Conservation (phyloP, 441 rosid species). For the Euphorbia schlechtendalii region DNA sequence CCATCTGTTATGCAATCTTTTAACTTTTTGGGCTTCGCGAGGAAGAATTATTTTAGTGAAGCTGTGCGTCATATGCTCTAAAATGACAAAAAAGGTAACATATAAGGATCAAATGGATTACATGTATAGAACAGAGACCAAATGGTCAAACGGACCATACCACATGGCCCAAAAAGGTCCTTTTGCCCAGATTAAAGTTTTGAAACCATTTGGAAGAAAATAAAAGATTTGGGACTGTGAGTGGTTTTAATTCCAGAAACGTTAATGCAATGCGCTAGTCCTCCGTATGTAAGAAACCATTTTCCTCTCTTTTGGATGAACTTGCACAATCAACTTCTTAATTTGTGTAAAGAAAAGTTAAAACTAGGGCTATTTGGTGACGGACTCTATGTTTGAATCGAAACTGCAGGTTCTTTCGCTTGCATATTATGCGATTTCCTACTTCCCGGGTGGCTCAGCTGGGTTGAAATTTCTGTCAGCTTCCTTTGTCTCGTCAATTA, state of each 20-base stretch:
- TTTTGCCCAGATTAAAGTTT: too few species aligned
- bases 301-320: neutral
- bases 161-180: too few species aligned
- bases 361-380: neutral
- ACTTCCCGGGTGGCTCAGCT: conserved; percentile 64
- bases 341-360: neutral
- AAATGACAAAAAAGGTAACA: too few species aligned
- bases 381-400: neutral
- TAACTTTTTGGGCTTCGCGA: too few species aligned
- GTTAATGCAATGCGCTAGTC: neutral
- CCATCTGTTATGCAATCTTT: too few species aligned
- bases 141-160: too few species aligned
- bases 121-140: too few species aligned
- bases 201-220: too few species aligned
- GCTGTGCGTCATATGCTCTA: too few species aligned
- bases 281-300: neutral
- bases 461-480: conserved; percentile 54
- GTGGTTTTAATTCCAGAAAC: neutral
- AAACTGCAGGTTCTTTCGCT: conserved; percentile 43
- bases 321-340: neutral
- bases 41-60: too few species aligned
- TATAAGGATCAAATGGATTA: too few species aligned
- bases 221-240: neutral
- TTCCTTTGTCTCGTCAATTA: conserved; percentile 33
- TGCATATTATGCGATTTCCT: conserved; percentile 48